Evolutionary conservation across 306 rosid species (phyloP).

Genomic region (Casuarina cunninghamiana): DNA sequence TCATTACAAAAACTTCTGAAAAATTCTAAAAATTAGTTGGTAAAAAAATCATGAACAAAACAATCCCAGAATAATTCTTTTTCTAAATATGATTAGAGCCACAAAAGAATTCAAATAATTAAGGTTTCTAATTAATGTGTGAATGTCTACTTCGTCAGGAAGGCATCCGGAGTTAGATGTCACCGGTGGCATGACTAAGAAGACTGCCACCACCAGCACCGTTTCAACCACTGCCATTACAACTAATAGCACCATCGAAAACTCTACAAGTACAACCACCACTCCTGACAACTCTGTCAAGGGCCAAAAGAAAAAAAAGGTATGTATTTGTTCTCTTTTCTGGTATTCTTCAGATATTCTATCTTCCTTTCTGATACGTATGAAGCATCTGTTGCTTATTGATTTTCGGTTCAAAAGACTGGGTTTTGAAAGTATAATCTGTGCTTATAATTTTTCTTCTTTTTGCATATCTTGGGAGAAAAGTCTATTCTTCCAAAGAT

Average conservation of each 20-base stretch:
- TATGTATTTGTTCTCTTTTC: background rate
- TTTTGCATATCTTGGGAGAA: background rate
- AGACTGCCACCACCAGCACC: slow-evolving; percentile 10
- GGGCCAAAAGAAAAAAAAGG: slow-evolving; percentile 75
- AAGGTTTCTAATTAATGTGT: slow-evolving; percentile 28
- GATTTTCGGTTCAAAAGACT: too few species aligned
- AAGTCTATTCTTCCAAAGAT: slow-evolving; percentile 81
- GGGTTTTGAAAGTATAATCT: background rate
- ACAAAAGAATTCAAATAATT: background rate
- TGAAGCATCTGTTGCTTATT: background rate
- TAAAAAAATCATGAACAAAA: background rate
- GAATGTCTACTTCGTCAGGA: slow-evolving; percentile 47
- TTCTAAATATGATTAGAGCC: background rate
- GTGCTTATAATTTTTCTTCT: background rate
- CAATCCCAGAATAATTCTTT: background rate
- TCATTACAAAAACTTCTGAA: background rate
- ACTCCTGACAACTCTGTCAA: slow-evolving; percentile 38
- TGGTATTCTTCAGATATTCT: background rate
- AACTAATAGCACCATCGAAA: background rate
- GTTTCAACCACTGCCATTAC: slow-evolving; percentile 4
- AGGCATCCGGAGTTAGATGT: slow-evolving; percentile 32
- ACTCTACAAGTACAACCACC: background rate
- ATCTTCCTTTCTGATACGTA: background rate
- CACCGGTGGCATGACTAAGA: slow-evolving; percentile 44
- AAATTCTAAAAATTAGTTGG: background rate